Conservation (phyloP, 2,329 filamentous ascomycete species). For the Calonectria pteridis region DNA sequence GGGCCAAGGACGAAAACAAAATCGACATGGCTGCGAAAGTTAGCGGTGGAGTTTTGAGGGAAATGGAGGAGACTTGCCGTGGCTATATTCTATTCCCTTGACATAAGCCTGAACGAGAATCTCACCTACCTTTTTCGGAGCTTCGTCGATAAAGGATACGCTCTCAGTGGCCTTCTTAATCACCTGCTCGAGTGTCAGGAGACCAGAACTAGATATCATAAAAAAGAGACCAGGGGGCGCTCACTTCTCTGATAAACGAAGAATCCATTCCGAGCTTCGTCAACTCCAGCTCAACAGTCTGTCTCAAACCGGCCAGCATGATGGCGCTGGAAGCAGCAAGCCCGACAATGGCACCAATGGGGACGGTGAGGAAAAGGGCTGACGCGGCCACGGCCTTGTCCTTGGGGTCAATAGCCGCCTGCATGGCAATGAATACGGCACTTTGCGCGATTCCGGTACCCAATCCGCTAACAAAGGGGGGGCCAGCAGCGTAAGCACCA, state of each 20-base stretch:
- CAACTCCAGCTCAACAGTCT: constrained; percentile 26
- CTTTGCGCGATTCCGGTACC: constrained; percentile 56
- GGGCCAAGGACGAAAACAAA: constrained; percentile 14
- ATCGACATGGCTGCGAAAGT: constrained; percentile 13
- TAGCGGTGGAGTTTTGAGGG: not conserved
- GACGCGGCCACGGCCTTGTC: constrained; percentile 57
- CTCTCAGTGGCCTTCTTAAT: constrained; percentile 35
- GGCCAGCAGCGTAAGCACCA: not conserved
- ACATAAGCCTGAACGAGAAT: constrained; percentile 30
- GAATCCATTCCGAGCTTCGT: constrained; percentile 26
- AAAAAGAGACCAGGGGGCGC: not conserved
- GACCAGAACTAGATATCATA: not conserved
- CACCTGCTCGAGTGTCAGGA: constrained; percentile 18
- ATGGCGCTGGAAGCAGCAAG: constrained; percentile 54
- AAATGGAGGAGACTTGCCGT: constrained; percentile 21
- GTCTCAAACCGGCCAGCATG: constrained; percentile 32
- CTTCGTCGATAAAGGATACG: constrained; percentile 34
- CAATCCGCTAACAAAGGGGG: constrained; percentile 49
- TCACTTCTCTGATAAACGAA: constrained; percentile 23
- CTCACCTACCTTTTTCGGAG: constrained; percentile 21
- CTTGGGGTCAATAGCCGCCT: constrained; percentile 52
- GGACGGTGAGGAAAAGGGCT: constrained; percentile 54
- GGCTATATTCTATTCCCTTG: constrained; percentile 35
- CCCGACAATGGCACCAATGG: constrained; percentile 54
- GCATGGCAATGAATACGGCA: constrained; percentile 57